phyloP scores from a whole-genome alignment of 306 rosid species.

The Acacia crassicarpa region DNA sequence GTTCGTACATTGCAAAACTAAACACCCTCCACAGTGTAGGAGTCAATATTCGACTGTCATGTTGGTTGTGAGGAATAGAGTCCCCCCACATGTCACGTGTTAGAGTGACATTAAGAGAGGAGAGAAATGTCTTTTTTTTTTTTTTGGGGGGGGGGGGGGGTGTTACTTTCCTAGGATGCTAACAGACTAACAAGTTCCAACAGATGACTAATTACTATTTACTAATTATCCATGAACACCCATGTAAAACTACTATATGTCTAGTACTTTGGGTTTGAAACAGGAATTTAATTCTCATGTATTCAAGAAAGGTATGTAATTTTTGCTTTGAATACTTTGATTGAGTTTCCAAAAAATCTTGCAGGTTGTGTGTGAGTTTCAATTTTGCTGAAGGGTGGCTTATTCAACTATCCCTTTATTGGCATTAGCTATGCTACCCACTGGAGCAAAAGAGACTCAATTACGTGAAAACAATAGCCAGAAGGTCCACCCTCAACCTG shows the following conservation, averaged over 20 bases:
- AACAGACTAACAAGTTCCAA: not conserved
- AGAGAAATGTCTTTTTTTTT: no score
- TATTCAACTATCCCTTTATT: slow-evolving; percentile 43
- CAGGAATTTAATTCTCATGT: not conserved
- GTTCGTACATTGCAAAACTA: not conserved
- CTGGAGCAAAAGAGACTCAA: slow-evolving; percentile 87
- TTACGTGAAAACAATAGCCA: slow-evolving; percentile 90
- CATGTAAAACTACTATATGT: not conserved
- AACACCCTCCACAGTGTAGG: not conserved
- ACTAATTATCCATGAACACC: not conserved
- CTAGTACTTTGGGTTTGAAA: not conserved
- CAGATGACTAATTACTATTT: not conserved
- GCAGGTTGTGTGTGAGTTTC: slow-evolving; percentile 50
- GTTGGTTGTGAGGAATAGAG: no score
- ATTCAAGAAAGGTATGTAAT: not conserved
- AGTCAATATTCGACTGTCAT: no score
- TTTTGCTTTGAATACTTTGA: slow-evolving; percentile 26
- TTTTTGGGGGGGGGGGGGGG: no score
- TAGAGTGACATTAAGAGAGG: no score
- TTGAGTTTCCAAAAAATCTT: slow-evolving; percentile 43
- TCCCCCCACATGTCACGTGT: no score
- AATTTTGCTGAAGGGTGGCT: slow-evolving; percentile 50
- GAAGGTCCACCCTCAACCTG: slow-evolving; percentile 99
- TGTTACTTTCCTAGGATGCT: not conserved
- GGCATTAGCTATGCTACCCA: slow-evolving; percentile 92